Percentiles rank a stretch among this genome's conserved stretches.
Evolutionary conservation across 2,329 filamentous ascomycete genomes (phyloP).

Genomic region (Trichophyton rubrum): DNA sequence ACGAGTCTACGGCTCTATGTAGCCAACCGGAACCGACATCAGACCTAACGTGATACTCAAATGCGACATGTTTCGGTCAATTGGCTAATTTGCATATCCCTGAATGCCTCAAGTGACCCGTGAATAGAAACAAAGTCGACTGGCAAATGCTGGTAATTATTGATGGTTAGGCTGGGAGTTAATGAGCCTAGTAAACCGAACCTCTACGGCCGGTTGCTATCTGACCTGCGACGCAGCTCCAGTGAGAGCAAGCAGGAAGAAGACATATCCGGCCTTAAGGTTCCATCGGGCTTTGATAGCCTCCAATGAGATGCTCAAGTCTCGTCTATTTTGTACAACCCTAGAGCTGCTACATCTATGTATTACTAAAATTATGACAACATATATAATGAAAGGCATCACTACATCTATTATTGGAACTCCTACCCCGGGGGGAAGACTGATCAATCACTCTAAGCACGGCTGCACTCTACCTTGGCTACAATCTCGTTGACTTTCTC

Average conservation of each 20-base stretch:
- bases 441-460: not conserved
- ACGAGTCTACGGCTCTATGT: too few species aligned
- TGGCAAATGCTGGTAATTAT: not conserved
- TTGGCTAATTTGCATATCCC: too few species aligned
- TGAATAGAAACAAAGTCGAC: not conserved
- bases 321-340: not conserved
- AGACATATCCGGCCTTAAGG: too few species aligned
- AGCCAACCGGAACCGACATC: too few species aligned
- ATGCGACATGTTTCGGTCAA: too few species aligned
- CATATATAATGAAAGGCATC: not conserved
- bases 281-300: too few species aligned
- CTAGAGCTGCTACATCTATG: not conserved
- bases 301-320: too few species aligned
- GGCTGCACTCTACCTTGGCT: not conserved
- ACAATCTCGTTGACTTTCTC: not conserved
- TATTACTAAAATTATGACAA: not conserved
- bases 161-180: not conserved
- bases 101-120: too few species aligned
- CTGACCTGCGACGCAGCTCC: too few species aligned
- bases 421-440: not conserved
- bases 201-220: not conserved
- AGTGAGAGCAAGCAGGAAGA: too few species aligned
- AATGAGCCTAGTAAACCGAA: not conserved
- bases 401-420: not conserved
- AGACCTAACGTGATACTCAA: too few species aligned